Conservation (phyloP, 1,284 basidiomycete genomes). For the Melampsora americana region DNA sequence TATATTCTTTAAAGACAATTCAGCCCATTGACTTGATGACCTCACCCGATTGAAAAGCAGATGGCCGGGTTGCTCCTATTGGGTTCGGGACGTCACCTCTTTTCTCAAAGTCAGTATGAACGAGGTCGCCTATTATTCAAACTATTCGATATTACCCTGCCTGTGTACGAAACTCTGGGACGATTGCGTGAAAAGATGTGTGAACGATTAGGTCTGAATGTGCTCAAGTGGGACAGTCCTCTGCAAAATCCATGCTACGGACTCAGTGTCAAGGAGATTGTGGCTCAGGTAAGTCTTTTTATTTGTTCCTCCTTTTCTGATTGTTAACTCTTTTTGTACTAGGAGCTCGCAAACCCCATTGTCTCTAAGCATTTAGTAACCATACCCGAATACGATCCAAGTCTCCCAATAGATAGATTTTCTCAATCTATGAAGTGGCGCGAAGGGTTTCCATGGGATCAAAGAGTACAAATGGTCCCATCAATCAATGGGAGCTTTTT, state of each 20-base stretch:
- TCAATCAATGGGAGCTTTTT: neutral
- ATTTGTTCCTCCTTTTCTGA: no score
- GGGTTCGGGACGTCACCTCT: no score
- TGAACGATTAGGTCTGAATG: no score
- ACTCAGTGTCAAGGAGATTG: neutral
- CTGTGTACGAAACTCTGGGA: neutral
- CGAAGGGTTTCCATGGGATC: neutral
- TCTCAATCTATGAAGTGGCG: conserved; percentile 21
- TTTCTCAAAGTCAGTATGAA: neutral
- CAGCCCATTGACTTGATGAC: no score
- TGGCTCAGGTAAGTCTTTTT: no score
- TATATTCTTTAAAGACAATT: no score
- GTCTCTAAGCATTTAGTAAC: neutral
- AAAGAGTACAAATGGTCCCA: conserved; percentile 13
- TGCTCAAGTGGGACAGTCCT: neutral
- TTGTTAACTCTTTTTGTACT: neutral
- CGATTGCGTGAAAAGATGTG: neutral
- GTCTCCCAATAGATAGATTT: neutral
- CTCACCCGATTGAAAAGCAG: no score
- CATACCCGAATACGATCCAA: neutral
- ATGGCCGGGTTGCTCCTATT: no score
- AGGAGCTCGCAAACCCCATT: conserved; percentile 18
- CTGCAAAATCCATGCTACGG: neutral
- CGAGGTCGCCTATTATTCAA: neutral
- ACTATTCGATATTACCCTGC: neutral